Conservation (phyloP, 2,329 filamentous ascomycete species). For the Exophiala aquamarina region DNA sequence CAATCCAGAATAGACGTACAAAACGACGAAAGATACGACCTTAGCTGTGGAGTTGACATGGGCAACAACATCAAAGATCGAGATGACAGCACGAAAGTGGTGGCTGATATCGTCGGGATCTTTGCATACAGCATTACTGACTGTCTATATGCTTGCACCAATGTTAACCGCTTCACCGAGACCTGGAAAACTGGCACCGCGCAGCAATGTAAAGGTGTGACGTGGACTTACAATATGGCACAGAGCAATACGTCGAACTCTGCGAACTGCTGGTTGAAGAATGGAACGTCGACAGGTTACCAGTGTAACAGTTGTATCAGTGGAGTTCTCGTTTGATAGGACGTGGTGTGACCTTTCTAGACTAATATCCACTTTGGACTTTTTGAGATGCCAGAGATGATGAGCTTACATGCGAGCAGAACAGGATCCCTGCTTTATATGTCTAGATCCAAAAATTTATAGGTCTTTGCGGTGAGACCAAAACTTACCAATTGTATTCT, state of each 20-base stretch:
- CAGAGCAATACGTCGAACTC: constrained; percentile 6
- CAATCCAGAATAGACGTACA: constrained; percentile 4
- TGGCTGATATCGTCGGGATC: constrained; percentile 13
- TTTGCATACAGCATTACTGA: constrained; percentile 21
- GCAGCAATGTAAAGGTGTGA: constrained; percentile 15
- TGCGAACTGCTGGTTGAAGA: constrained; percentile 23
- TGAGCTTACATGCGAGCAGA: no score
- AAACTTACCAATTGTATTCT: no score
- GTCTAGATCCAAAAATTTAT: no score
- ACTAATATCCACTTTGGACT: no score
- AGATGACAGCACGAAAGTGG: constrained; percentile 9
- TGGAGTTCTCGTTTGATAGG: constrained; percentile 4
- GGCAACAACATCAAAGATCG: not conserved
- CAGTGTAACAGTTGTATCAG: constrained; percentile 21
- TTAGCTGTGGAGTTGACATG: constrained; percentile 19
- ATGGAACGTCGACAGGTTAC: constrained; percentile 7
- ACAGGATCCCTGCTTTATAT: no score
- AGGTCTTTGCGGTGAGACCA: no score
- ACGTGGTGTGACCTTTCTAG: not conserved
- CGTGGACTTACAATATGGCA: constrained; percentile 15
- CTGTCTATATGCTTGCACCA: constrained; percentile 20
- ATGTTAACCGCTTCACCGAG: constrained; percentile 6
- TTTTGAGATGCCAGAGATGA: no score
- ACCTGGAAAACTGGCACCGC: constrained; percentile 5
- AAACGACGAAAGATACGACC: constrained; percentile 9